Evolutionary conservation across 768 basidiomycete species (phyloP).

Genomic region (Tulasnella sp.): DNA sequence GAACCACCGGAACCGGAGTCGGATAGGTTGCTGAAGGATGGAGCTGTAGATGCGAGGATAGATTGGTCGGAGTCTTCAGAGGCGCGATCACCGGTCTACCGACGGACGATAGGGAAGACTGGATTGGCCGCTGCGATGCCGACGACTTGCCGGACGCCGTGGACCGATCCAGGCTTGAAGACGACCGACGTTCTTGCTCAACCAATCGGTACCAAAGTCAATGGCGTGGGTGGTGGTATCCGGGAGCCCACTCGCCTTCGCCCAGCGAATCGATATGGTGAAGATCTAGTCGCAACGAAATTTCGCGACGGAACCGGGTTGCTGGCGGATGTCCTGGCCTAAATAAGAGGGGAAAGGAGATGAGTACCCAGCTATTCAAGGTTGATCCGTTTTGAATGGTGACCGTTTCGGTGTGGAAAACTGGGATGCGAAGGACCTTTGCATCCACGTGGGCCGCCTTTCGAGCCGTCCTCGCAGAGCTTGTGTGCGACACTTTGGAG

Average conservation of each 20-base stretch:
- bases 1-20: slow-evolving; percentile 95
- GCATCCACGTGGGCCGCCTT: slow-evolving; percentile 21
- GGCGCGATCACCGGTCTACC: slow-evolving; percentile 98
- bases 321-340: slow-evolving; percentile 77
- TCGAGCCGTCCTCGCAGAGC: slow-evolving; percentile 35
- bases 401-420: slow-evolving; percentile 95
- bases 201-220: slow-evolving; percentile 93
- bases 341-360: slow-evolving; percentile 48
- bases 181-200: slow-evolving; percentile 84
- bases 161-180: slow-evolving; percentile 97
- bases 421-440: slow-evolving; percentile 65
- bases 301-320: slow-evolving; percentile 62
- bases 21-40: slow-evolving; percentile 80
- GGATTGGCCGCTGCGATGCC: slow-evolving; percentile 91
- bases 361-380: slow-evolving; percentile 56
- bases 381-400: slow-evolving; percentile 51
- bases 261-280: slow-evolving; percentile 90
- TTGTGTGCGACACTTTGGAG: slow-evolving; percentile 62
- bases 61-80: slow-evolving; percentile 99
- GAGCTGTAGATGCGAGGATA: slow-evolving; percentile 79
- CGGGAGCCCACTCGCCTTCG: slow-evolving; percentile 76
- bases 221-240: slow-evolving; percentile 85
- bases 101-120: slow-evolving; percentile 92
- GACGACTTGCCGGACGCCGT: slow-evolving; percentile 94
- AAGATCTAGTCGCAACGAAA: slow-evolving; percentile 92